phyloP scores from a whole-genome alignment of 768 basidiomycete species.

The Chalciporus piperatus region DNA sequence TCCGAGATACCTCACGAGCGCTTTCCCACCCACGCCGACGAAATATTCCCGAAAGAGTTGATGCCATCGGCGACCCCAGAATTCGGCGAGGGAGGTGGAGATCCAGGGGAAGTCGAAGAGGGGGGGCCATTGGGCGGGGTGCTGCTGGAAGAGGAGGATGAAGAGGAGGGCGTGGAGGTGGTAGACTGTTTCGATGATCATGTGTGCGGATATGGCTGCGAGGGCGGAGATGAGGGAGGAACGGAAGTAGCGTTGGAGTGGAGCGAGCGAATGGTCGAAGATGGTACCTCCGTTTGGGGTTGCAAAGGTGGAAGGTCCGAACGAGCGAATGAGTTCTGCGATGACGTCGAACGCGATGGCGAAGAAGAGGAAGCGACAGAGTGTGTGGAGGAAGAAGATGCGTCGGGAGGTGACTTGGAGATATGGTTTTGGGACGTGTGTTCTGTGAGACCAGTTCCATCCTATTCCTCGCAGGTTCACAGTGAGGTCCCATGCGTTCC shows the following conservation, averaged over 20 bases:
- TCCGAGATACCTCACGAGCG: constrained; percentile 43
- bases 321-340: constrained; percentile 1
- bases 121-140: constrained; percentile 60
- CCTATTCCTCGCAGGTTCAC: constrained; percentile 28
- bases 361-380: constrained; percentile 8
- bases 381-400: constrained; percentile 15
- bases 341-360: constrained; percentile 5
- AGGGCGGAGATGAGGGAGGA: constrained; percentile 44
- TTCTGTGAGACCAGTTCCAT: constrained; percentile 19
- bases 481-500: constrained; percentile 28
- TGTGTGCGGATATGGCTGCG: constrained; percentile 44
- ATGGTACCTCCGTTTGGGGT: constrained; percentile 35
- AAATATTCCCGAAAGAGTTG: constrained; percentile 62
- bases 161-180: constrained; percentile 42
- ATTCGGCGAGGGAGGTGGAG: constrained; percentile 55
- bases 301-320: constrained; percentile 42
- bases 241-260: constrained; percentile 36
- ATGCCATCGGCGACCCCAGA: constrained; percentile 70
- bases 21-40: constrained; percentile 47
- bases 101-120: constrained; percentile 56
- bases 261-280: constrained; percentile 33
- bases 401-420: constrained; percentile 18
- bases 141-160: constrained; percentile 45
- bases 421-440: constrained; percentile 13
- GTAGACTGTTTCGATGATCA: constrained; percentile 43